Conservation (phyloP, 768 basidiomycete genomes). For the Phlebiopsis gigantea region DNA sequence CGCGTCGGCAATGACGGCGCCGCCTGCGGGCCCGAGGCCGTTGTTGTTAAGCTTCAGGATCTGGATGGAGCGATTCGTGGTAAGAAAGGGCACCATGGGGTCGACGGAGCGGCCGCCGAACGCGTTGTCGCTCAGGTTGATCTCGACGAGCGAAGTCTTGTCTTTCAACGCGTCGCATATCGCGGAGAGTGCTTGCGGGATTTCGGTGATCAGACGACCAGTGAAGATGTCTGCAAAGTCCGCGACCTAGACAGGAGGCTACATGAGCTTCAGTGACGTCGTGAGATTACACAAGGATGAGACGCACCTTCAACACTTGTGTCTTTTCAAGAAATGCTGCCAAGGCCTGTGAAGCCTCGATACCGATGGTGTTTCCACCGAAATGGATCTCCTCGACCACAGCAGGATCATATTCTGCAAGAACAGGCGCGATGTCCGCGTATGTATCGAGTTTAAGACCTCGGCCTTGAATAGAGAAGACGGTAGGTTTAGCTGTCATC, state of each 20-base stretch:
- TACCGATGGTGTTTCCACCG: conserved; percentile 91
- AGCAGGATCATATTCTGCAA: conserved; percentile 58
- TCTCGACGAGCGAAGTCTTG: conserved; percentile 75
- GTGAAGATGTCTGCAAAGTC: conserved; percentile 98
- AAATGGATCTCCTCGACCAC: conserved; percentile 84
- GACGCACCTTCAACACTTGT: conserved; percentile 59
- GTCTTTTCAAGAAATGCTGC: conserved; percentile 74
- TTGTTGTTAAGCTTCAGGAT: conserved; percentile 94
- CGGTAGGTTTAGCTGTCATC: conserved; percentile 18
- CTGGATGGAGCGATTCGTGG: conserved; percentile 74
- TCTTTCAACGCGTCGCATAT: conserved; percentile 84
- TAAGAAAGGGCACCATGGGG: conserved; percentile 87
- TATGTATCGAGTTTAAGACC: conserved; percentile 78
- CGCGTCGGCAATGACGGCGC: conserved; percentile 79
- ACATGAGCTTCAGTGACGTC: not conserved
- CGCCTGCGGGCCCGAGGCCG: conserved; percentile 89
- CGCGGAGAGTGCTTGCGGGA: conserved; percentile 82
- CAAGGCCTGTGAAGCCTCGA: conserved; percentile 82
- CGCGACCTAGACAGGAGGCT: conserved; percentile 57
- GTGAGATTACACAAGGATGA: not conserved
- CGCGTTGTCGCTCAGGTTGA: conserved; percentile 93
- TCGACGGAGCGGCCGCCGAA: conserved; percentile 95
- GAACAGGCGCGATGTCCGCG: conserved; percentile 69
- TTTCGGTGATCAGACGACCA: conserved; percentile 91
- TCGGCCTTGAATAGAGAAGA: conserved; percentile 54